Evolutionary conservation across 1,139 yeast species (phyloP), one percentile per base, ranked within the genome.

Genomic region (Geotrichum candidum): DNA sequence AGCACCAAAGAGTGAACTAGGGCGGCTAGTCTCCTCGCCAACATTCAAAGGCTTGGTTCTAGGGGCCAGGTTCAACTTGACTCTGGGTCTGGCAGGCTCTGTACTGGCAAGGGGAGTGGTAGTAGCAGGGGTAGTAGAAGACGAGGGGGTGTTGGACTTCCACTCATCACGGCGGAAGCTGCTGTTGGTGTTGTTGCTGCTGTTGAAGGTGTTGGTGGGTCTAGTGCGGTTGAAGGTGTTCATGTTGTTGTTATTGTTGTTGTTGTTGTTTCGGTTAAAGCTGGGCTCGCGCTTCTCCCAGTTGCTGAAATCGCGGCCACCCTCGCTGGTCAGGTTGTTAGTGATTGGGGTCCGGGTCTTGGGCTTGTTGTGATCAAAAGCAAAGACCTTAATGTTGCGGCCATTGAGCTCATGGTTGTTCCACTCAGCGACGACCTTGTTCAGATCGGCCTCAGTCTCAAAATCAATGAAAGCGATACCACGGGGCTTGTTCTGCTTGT

Each of bases 381-480:
- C 53, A 54, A 58, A 45, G 22, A 41, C 48, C 23, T 41, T 41
- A 18, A 41, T 41, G 48, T 41, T 41, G 33, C 76, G 76, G 7
- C 76, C 76, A 33, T 68, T 65, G 56, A 72, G 69, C 62, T 69
- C 74, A 76, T 77, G 74, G 66, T 65, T 68, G 63, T 67, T 71
- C 84, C 85, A 64, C 85, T 82, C 70, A 88, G 82, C 59, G 80
- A 78, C 70, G 91, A 80, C 87, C 69, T 56, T 60, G 11, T 54
- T 63, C 55, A 52, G 33, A 10, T 54, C 63, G 10, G 31, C 52
- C 53, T 57, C 48, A 27, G 51, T 53, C 4, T 53, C 56, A 23
- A 52, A 52, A 73, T 71, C 59, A 69, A 62, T 50, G 38, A 52
- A 53, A n/a, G 35, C 55, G 25, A 57, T 54, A 23, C 53, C 15